Evolutionary conservation across 2,329 filamentous ascomycete species (phyloP).

Genomic region (Rasamsonia emersonii): DNA sequence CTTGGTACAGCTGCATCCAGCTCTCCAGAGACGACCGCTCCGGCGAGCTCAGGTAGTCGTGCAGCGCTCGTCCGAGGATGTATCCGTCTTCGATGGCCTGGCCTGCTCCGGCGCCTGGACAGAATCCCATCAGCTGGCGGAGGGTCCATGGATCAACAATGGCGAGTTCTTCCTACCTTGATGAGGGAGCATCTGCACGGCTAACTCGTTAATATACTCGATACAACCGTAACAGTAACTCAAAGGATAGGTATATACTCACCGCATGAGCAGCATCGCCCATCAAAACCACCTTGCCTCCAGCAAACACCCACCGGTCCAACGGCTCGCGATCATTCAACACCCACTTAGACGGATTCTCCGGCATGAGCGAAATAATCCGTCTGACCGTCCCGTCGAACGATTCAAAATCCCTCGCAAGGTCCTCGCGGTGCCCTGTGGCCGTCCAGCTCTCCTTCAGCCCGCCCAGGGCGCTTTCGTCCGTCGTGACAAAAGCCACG

Average conservation of each 20-base stretch:
- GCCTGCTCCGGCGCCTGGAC: conserved; percentile 9
- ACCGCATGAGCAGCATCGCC: conserved; percentile 3
- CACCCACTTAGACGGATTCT: conserved; percentile 1
- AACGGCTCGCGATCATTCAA: conserved; percentile 2
- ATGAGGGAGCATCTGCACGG: conserved; percentile 1
- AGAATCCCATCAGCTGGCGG: conserved; percentile 1
- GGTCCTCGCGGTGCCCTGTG: not conserved
- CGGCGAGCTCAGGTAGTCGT: conserved; percentile 4
- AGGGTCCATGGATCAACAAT: conserved; percentile 1
- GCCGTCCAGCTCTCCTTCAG: conserved; percentile 4
- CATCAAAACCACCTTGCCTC: conserved; percentile 1
- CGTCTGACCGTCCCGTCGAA: not conserved
- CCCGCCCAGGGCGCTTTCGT: not conserved
- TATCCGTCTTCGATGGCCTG: conserved; percentile 14
- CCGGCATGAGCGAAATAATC: not conserved
- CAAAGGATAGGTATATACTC: not conserved
- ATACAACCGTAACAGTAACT: no score
- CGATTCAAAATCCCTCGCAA: conserved; percentile 1
- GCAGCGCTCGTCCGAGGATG: conserved; percentile 7
- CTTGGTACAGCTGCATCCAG: conserved; percentile 25
- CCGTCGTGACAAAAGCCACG: conserved; percentile 26
- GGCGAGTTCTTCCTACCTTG: conserved; percentile 1
- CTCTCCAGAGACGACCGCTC: no score
- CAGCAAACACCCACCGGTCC: conserved; percentile 1
- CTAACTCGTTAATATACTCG: not conserved